phyloP scores from a whole-genome alignment of 108 stramenopile genomes.

The Cyclotella sp. region DNA sequence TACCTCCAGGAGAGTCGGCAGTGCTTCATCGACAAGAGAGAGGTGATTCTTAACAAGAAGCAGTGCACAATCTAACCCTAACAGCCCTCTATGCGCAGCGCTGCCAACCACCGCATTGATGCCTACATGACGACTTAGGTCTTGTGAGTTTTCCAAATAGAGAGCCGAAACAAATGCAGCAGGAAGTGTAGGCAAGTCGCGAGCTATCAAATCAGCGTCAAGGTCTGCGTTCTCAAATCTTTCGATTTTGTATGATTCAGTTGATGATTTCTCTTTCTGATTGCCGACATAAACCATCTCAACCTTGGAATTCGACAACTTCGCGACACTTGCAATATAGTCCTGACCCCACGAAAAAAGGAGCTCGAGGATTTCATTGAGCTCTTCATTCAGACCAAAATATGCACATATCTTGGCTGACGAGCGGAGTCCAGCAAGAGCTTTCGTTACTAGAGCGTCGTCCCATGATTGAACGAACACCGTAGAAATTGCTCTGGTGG shows the following conservation, averaged over 20 bases:
- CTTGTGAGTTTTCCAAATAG: not conserved
- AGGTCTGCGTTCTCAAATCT: not conserved
- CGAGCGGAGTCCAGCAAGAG: slow-evolving; percentile 77
- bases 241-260: not conserved
- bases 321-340: slow-evolving; percentile 67
- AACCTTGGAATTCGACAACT: slow-evolving; percentile 56
- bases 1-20: slow-evolving; percentile 72
- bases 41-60: slow-evolving; percentile 66
- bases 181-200: slow-evolving; percentile 39
- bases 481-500: slow-evolving; percentile 71
- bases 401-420: slow-evolving; percentile 67
- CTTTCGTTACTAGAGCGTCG: slow-evolving; percentile 80
- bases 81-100: slow-evolving; percentile 79
- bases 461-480: slow-evolving; percentile 87
- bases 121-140: slow-evolving; percentile 22
- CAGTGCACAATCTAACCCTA: slow-evolving; percentile 75
- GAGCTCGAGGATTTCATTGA: slow-evolving; percentile 74
- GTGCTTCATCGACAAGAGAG: slow-evolving; percentile 56
- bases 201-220: slow-evolving; percentile 23
- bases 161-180: slow-evolving; percentile 21
- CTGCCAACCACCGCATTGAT: slow-evolving; percentile 59
- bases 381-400: slow-evolving; percentile 62
- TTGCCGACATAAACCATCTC: slow-evolving; percentile 17
- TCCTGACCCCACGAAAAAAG: slow-evolving; percentile 74
- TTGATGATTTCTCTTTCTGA: not conserved